phyloP scores from a whole-genome alignment of 805 yeast genomes.

The Cyberlindnera xishuangbannaensis region DNA sequence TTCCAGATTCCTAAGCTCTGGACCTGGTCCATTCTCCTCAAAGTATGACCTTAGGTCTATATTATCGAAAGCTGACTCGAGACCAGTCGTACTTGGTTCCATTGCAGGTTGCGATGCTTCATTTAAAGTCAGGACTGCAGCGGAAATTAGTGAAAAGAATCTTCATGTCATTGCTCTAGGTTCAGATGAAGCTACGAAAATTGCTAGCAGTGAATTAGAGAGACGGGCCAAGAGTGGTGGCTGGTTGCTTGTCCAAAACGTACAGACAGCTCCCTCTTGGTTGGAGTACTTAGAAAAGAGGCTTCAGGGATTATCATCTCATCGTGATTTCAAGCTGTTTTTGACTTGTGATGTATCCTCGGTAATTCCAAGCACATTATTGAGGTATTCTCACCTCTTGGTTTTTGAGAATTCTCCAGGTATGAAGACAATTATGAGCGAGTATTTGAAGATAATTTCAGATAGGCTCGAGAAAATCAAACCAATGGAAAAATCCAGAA shows the following conservation, averaged over 20 bases:
- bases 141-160: constrained; percentile 25
- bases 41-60: constrained; percentile 29
- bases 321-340: constrained; percentile 46
- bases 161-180: constrained; percentile 63
- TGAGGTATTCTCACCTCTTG: constrained; percentile 49
- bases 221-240: constrained; percentile 41
- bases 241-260: constrained; percentile 79
- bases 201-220: constrained; percentile 50
- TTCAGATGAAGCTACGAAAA: constrained; percentile 53
- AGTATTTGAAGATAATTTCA: constrained; percentile 23
- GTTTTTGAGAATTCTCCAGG: constrained; percentile 62
- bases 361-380: constrained; percentile 47
- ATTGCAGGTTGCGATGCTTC: constrained; percentile 66
- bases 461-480: background rate
- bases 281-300: constrained; percentile 45
- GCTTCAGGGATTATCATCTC: constrained; percentile 29
- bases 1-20: constrained; percentile 24
- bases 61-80: constrained; percentile 14
- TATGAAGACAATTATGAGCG: constrained; percentile 39
- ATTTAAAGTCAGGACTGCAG: constrained; percentile 40
- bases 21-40: constrained; percentile 29
- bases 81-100: constrained; percentile 49
- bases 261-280: constrained; percentile 70
- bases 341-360: constrained; percentile 54
- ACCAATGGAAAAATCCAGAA: constrained; percentile 37